phyloP scores from a whole-genome alignment of 257 asterid genomes.

The Ehretia macrophylla region DNA sequence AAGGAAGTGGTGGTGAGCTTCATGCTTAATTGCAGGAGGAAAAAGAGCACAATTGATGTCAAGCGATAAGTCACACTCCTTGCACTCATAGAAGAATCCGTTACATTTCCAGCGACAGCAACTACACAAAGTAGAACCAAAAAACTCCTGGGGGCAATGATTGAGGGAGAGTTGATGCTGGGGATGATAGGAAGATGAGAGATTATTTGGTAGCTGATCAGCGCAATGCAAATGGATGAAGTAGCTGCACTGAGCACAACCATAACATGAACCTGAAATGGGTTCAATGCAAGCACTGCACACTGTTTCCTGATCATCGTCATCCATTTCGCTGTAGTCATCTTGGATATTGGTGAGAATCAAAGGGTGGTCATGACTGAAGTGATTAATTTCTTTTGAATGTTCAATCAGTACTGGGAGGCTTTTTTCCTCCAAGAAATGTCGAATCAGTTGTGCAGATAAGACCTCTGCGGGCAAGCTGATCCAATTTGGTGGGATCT shows the following conservation, averaged over 20 bases:
- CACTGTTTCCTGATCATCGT: neutral
- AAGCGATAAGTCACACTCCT: neutral
- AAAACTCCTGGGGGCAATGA: neutral
- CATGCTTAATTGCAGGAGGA: neutral
- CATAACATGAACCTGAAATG: neutral
- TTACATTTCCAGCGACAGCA: neutral
- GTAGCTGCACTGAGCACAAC: conserved; percentile 1
- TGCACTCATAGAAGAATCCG: neutral
- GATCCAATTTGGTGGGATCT: too few relatives aligned
- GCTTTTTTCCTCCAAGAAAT: too few relatives aligned
- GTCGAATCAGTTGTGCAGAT: too few relatives aligned
- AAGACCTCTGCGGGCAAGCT: too few relatives aligned
- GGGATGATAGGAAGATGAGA: neutral
- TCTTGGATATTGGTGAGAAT: neutral
- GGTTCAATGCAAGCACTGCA: neutral
- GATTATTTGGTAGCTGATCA: neutral
- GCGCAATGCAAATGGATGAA: neutral
- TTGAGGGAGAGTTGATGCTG: neutral
- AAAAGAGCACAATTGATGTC: neutral
- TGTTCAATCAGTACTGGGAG: too few relatives aligned
- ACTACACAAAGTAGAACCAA: neutral
- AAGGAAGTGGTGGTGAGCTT: neutral
- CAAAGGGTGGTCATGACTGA: conserved; percentile 1
- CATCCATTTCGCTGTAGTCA: neutral
- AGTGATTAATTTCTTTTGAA: neutral